Evolutionary conservation across 768 basidiomycete species (phyloP).

Genomic region (Amanita polypyramis): DNA sequence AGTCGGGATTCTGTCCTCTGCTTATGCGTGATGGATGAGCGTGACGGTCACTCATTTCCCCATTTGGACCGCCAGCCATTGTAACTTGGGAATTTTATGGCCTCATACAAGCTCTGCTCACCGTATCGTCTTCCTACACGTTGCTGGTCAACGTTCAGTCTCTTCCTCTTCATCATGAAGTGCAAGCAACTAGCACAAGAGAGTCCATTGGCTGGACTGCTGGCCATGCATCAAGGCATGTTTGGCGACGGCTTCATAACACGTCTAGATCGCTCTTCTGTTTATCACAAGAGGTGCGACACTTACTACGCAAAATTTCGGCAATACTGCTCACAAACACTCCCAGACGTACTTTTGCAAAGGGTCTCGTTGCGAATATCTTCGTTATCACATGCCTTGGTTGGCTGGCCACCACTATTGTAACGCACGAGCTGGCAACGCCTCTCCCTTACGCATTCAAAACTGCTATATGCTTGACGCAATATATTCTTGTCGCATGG

Average conservation of each 20-base stretch:
- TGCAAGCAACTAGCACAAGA: slow-evolving; percentile 3
- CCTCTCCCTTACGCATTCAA: slow-evolving; percentile 12
- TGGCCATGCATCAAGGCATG: slow-evolving; percentile 17
- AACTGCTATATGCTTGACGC: slow-evolving; percentile 17
- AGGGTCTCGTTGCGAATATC: slow-evolving; percentile 18
- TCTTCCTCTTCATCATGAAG: slow-evolving; percentile 6
- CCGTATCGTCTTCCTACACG: background rate
- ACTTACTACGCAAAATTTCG: background rate
- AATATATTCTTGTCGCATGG: slow-evolving; percentile 17
- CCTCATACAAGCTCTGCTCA: too few relatives aligned
- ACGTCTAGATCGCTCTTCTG: slow-evolving; percentile 19
- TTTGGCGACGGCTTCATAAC: slow-evolving; percentile 19
- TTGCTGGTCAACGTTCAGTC: background rate
- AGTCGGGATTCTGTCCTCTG: background rate
- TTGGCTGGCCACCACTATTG: slow-evolving; percentile 12
- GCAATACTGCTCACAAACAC: background rate
- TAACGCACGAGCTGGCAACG: slow-evolving; percentile 13
- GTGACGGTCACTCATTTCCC: background rate
- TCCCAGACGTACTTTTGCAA: slow-evolving; percentile 17
- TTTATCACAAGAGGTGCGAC: slow-evolving; percentile 14
- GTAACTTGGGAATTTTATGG: too few relatives aligned
- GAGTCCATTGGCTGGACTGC: slow-evolving; percentile 14
- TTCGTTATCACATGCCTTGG: slow-evolving; percentile 14
- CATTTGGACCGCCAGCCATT: background rate
- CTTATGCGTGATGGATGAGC: background rate